Conservation (phyloP, 768 basidiomycete genomes). For the Boletus eberwhitei region DNA sequence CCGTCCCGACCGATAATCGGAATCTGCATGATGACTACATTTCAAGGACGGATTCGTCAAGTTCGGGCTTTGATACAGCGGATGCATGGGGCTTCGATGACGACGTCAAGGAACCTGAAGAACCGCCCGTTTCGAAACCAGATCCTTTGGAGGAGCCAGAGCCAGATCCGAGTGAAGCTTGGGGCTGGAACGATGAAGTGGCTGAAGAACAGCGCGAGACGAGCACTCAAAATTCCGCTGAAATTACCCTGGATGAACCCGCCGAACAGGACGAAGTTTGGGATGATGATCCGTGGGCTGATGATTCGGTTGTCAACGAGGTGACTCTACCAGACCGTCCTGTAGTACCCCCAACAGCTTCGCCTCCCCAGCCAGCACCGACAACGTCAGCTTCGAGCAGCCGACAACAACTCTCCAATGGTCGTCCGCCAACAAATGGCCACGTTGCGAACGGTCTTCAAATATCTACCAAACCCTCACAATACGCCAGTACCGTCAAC, state of each 20-base stretch:
- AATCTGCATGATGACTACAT: slow-evolving; percentile 41
- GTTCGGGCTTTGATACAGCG: slow-evolving; percentile 25
- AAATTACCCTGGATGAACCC: slow-evolving; percentile 25
- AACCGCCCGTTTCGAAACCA: slow-evolving; percentile 14
- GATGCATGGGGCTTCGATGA: slow-evolving; percentile 57
- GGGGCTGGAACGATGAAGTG: slow-evolving; percentile 67
- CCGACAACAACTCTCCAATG: slow-evolving; percentile 43
- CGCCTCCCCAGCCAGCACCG: slow-evolving; percentile 27
- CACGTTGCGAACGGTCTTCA: slow-evolving; percentile 17
- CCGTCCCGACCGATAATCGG: slow-evolving; percentile 40
- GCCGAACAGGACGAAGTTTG: slow-evolving; percentile 46
- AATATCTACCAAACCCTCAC: slow-evolving; percentile 18
- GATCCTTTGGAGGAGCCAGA: slow-evolving; percentile 26
- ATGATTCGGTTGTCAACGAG: slow-evolving; percentile 34
- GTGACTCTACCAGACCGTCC: slow-evolving; percentile 27
- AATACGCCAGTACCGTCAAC: slow-evolving; percentile 7
- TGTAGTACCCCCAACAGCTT: slow-evolving; percentile 20
- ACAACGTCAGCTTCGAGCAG: slow-evolving; percentile 54
- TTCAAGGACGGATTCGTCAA: slow-evolving; percentile 24
- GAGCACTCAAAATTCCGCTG: neutral
- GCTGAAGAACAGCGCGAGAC: slow-evolving; percentile 32
- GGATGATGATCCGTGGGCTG: slow-evolving; percentile 74
- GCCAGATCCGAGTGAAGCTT: slow-evolving; percentile 53
- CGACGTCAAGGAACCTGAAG: slow-evolving; percentile 31
- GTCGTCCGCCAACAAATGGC: slow-evolving; percentile 20